Base-by-base conservation (phyloP, 495 filamentous ascomycete genomes). In the Penicillium coprophilum region DNA sequence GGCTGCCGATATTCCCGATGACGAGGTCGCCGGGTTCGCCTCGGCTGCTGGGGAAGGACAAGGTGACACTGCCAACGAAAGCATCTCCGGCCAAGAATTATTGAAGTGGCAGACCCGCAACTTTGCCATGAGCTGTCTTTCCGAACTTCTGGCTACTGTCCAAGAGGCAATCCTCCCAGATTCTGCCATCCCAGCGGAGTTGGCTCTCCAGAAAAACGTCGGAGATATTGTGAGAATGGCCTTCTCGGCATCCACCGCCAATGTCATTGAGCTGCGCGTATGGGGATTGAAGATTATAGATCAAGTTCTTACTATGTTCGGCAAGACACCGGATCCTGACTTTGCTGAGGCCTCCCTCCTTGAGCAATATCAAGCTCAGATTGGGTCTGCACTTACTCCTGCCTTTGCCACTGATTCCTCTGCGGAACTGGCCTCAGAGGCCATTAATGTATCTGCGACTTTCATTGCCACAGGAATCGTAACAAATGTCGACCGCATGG, bases 391-490 rank as follows among this genome's bases (percentile, higher is more conserved):
- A 0, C 81, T 99, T 38, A 97, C 94, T 5, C 94, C 94, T 9
- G 95, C 94, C 1, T 99, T 99, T 75, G 92, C 93, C 1, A 85
- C 86, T 2, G 94, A 99, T 71, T 97, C 94, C 2, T 97, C 93
- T 5, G 92, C 94, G 1, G 95, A 97, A 67, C 78, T 99, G 6
- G 94, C 94, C 19, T 88, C 94, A 1, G 92, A 95, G 60, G 94
- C 94, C 34, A 90, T 99, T 45, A 96, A 95, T 68, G 95, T 99
- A n/a, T 97, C 94, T 56, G 95, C 91, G 20, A 88, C 87, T 0
- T 99, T 99, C 70, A 93, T 99, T 66, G 88, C 93, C 3, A 96
- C 93, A 0, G 95, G 94, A 17, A 96, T 99, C 50, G 95, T 99
- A 20, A 97, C 90, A 2, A 93, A 97, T 73, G 86, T 99, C 30